These are phyloP conservation scores for Mycoemilia scoparia DNA, from an alignment of 192 early-diverging fungal genomes.

Conservation along the genomic window DNA sequence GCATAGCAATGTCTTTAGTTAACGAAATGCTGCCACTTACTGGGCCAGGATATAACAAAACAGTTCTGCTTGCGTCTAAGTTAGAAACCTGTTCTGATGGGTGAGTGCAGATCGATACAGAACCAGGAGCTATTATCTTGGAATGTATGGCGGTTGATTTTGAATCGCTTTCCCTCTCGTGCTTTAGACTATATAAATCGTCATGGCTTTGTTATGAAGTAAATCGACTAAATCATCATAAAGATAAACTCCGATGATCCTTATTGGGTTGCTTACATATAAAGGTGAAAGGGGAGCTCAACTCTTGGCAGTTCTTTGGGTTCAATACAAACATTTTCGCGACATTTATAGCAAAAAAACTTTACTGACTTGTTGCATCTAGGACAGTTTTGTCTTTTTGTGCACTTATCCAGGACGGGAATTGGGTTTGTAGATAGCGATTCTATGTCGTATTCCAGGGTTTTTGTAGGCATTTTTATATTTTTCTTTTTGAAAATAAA, in stretches of 20 bases:
- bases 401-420: slow-evolving; percentile 16
- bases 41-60: slow-evolving; percentile 75
- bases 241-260: too few relatives aligned
- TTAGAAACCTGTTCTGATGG: slow-evolving; percentile 30
- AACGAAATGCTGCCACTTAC: too few relatives aligned
- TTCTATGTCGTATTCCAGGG: slow-evolving; percentile 22
- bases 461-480: too few relatives aligned
- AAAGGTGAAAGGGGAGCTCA: slow-evolving; percentile 48
- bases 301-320: slow-evolving; percentile 36
- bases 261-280: too few relatives aligned
- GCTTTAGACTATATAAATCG: slow-evolving; percentile 42
- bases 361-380: slow-evolving; percentile 43
- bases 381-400: slow-evolving; percentile 32
- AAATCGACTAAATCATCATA: neutral
- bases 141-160: slow-evolving; percentile 84
- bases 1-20: neutral
- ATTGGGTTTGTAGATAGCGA: slow-evolving; percentile 8
- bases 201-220: neutral
- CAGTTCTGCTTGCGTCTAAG: slow-evolving; percentile 40
- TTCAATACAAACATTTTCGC: slow-evolving; percentile 24
- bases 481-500: too few relatives aligned
- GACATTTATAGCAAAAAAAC: slow-evolving; percentile 60
- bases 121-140: slow-evolving; percentile 46
- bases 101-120: slow-evolving; percentile 44
- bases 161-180: slow-evolving; percentile 55